phyloP scores from a whole-genome alignment of 306 rosid genomes.

The Fragaria iinumae region DNA sequence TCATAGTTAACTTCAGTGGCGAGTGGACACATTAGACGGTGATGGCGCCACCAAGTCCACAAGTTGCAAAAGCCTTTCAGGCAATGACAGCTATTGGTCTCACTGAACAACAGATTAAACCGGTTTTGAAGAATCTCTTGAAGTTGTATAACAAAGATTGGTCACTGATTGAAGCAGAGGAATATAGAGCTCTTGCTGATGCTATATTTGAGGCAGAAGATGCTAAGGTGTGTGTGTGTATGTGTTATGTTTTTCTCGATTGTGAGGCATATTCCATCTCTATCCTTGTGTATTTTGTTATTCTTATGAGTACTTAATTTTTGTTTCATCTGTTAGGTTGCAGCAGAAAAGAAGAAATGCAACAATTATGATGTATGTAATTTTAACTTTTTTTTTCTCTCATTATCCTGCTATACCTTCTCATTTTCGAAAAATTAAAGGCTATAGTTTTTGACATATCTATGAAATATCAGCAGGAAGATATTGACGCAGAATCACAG shows the following conservation, averaged over 20 bases:
- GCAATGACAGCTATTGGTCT: constrained; percentile 81
- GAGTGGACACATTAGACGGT: constrained; percentile 23
- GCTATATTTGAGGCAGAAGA: constrained; percentile 85
- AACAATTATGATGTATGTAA: constrained; percentile 31
- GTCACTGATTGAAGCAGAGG: constrained; percentile 92
- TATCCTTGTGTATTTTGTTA: background rate
- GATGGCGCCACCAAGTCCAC: constrained; percentile 76
- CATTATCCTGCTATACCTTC: constrained; percentile 5
- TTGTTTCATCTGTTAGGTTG: constrained; percentile 39
- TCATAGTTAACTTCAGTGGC: constrained; percentile 21
- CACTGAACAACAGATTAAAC: constrained; percentile 59
- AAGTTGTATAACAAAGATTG: constrained; percentile 74
- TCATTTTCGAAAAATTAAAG: constrained; percentile 14
- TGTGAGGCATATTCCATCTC: constrained; percentile 15
- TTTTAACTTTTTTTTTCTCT: constrained; percentile 7
- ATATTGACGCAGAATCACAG: constrained; percentile 44
- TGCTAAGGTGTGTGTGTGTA: constrained; percentile 37
- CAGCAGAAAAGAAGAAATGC: constrained; percentile 32
- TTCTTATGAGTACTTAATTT: constrained; percentile 15
- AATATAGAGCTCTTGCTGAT: constrained; percentile 78
- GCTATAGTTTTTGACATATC: constrained; percentile 25
- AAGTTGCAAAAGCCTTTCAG: constrained; percentile 48
- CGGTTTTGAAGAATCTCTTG: constrained; percentile 69
- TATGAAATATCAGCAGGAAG: constrained; percentile 38
- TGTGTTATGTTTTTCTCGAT: background rate